Evolutionary conservation across 1,284 basidiomycete genomes (phyloP).

Genomic region (Pascua sp.): DNA sequence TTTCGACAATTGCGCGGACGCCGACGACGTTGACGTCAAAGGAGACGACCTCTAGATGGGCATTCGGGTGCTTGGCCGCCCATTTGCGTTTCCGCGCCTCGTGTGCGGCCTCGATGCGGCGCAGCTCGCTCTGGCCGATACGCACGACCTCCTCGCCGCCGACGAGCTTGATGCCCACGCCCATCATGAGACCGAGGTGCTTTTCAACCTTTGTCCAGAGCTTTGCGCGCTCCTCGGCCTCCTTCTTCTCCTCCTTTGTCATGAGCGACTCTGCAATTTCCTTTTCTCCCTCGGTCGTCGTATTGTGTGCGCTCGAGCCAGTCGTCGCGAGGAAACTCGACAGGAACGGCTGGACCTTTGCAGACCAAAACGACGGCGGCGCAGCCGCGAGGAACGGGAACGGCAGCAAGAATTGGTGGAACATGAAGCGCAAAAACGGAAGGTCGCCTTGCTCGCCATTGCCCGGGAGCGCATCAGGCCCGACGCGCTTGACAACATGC

Average conservation of each 20-base stretch:
- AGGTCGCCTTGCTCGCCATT: constrained; percentile 56
- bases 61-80: constrained; percentile 50
- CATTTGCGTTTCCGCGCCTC: constrained; percentile 51
- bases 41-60: constrained; percentile 1
- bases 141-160: constrained; percentile 84
- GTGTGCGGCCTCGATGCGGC: constrained; percentile 67
- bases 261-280: constrained; percentile 37
- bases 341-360: constrained; percentile 89
- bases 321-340: constrained; percentile 68
- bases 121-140: constrained; percentile 74
- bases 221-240: constrained; percentile 60
- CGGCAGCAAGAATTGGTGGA: constrained; percentile 83
- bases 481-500: constrained; percentile 49
- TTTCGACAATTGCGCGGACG: constrained; percentile 73
- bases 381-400: constrained; percentile 88
- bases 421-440: constrained; percentile 81
- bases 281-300: constrained; percentile 41
- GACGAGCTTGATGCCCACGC: constrained; percentile 71
- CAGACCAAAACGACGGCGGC: constrained; percentile 81
- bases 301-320: constrained; percentile 42
- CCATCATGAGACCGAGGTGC: constrained; percentile 73
- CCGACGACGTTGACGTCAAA: constrained; percentile 89
- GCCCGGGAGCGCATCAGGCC: constrained; percentile 17
- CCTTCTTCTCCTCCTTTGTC: constrained; percentile 55
- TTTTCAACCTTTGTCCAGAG: constrained; percentile 70